These are phyloP conservation scores for Dacryopinax primogenitus DNA, from an alignment of 768 basidiomycete species.

Conservation along the genomic window DNA sequence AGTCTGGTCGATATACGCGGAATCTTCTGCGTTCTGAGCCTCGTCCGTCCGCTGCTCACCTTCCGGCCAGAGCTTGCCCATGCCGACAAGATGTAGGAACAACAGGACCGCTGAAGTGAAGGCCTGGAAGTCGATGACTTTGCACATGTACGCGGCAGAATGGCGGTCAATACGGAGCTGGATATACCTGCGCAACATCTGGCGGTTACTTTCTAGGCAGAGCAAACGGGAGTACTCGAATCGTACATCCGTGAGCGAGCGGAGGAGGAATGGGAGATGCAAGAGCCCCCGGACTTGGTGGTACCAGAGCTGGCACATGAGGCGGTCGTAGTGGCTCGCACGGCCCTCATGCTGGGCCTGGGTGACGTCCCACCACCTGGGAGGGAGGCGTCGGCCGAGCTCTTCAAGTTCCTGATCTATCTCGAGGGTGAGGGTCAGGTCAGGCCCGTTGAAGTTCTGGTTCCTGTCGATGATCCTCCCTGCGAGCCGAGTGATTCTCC, in stretches of 20 bases:
- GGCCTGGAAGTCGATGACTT: slow-evolving; percentile 3
- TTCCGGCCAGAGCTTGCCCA: not conserved
- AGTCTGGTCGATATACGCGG: not conserved
- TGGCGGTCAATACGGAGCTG: not conserved
- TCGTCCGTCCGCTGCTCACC: not conserved
- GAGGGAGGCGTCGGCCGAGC: not conserved
- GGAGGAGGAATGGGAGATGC: slow-evolving; percentile 1
- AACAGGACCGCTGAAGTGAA: not conserved
- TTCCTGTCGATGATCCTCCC: not conserved
- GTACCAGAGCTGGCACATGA: not conserved
- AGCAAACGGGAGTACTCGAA: slow-evolving; percentile 6
- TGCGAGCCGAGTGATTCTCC: not conserved
- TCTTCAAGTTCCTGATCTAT: not conserved
- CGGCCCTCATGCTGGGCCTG: slow-evolving; percentile 4
- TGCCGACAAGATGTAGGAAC: slow-evolving; percentile 4
- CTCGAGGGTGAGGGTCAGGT: slow-evolving; percentile 4
- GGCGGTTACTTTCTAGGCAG: slow-evolving; percentile 1
- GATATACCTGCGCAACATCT: not conserved
- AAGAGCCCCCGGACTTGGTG: not conserved
- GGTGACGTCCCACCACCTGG: slow-evolving; percentile 2
- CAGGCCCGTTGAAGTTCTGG: slow-evolving; percentile 6
- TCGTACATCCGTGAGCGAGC: not conserved
- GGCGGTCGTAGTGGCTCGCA: slow-evolving; percentile 8
- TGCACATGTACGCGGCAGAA: not conserved
- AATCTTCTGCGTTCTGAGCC: not conserved